Evolutionary conservation across 2,329 filamentous ascomycete species (phyloP).

Genomic region (Pseudogymnoascus sp.): DNA sequence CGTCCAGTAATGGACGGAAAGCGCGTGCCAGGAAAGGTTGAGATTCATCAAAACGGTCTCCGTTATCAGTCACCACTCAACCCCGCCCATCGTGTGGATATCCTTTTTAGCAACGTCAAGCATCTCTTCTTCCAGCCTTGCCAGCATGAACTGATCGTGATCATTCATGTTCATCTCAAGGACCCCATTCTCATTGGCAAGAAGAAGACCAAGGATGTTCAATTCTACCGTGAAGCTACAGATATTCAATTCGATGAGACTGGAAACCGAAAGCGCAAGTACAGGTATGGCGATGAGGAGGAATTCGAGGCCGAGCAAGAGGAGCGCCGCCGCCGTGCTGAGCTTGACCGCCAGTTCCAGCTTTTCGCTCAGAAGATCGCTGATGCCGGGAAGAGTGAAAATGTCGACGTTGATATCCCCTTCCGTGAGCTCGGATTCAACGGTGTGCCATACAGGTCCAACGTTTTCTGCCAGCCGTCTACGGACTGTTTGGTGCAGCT

Average conservation of each 20-base stretch:
- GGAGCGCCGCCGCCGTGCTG: conserved; percentile 82
- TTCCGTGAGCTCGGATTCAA: conserved; percentile 95
- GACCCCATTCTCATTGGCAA: conserved; percentile 96
- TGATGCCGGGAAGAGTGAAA: conserved; percentile 85
- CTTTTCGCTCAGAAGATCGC: conserved; percentile 96
- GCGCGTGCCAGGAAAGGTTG: conserved; percentile 88
- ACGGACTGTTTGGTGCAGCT: conserved; percentile 96
- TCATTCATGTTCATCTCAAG: conserved; percentile 96
- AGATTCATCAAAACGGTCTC: conserved; percentile 98
- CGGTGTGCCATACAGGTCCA: conserved; percentile 91
- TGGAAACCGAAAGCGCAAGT: conserved; percentile 94
- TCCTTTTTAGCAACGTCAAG: conserved; percentile 96
- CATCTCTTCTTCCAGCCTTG: conserved; percentile 99
- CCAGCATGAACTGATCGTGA: conserved; percentile 90
- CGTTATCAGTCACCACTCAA: conserved; percentile 81
- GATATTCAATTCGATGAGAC: conserved; percentile 99
- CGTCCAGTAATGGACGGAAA: conserved; percentile 95
- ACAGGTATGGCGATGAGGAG: conserved; percentile 95
- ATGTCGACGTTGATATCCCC: conserved; percentile 90
- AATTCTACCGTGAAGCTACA: conserved; percentile 96
- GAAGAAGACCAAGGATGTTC: conserved; percentile 97
- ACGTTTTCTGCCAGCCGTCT: conserved; percentile 90
- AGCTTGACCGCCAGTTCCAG: conserved; percentile 93
- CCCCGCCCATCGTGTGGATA: conserved; percentile 78
- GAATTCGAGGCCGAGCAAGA: conserved; percentile 99